Percentiles rank a stretch among this genome's conserved stretches.
phyloP scores from a whole-genome alignment of 371 early-diverging fungal genomes.

The Mortierella sp. region DNA sequence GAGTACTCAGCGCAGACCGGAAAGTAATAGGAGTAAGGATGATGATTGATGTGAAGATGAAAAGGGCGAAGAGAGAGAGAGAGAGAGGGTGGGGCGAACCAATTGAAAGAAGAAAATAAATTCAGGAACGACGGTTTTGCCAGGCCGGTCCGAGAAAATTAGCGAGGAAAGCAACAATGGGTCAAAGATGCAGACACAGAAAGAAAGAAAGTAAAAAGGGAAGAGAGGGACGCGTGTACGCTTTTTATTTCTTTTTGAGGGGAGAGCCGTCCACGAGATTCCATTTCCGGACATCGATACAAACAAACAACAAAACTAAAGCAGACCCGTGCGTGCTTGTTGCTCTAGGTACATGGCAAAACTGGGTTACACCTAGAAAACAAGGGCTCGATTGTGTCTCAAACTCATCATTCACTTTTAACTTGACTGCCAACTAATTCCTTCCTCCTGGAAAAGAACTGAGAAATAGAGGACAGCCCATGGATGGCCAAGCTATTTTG shows the following conservation, averaged over 20 bases:
- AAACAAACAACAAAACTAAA: neutral
- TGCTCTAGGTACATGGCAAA: too few relatives aligned
- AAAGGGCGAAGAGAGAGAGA: too few relatives aligned
- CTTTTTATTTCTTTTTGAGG: neutral
- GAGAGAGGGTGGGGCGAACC: too few relatives aligned
- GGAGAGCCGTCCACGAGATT: neutral
- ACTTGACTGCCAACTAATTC: neutral
- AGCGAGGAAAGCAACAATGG: neutral
- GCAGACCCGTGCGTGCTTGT: neutral
- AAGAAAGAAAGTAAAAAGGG: neutral
- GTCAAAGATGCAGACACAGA: too few relatives aligned
- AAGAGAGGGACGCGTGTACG: neutral
- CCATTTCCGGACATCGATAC: neutral
- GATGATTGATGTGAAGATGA: too few relatives aligned
- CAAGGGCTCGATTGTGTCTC: neutral
- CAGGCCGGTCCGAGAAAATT: conserved; percentile 9
- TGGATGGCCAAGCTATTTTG: neutral
- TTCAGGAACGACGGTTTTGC: conserved; percentile 23
- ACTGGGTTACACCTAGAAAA: neutral
- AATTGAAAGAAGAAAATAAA: neutral
- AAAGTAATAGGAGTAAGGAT: neutral
- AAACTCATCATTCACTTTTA: neutral
- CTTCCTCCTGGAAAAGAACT: neutral
- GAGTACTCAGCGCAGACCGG: neutral
- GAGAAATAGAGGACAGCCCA: neutral